Evolutionary conservation across 352 stramenopile species (phyloP), one percentile per base, ranked within the genome.

Genomic region (Phytophthora agathidicida): DNA sequence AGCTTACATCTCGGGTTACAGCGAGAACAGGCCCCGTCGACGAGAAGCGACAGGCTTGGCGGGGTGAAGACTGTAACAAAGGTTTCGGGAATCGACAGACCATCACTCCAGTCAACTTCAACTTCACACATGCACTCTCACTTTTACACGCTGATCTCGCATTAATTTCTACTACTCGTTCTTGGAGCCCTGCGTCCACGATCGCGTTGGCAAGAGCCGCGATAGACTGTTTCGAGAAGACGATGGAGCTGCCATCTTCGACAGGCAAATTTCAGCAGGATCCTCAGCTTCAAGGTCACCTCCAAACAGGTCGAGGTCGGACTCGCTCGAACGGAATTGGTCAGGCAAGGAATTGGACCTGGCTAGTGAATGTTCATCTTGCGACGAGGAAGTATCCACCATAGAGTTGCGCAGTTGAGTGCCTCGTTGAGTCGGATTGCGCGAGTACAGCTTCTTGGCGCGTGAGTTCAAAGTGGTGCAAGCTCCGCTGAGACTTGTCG

Each of bases 51-150:
- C n/a, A n/a, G n/a, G n/a, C n/a, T n/a, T n/a, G n/a, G n/a, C n/a
- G n/a, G n/a, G n/a, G n/a, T n/a, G n/a, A n/a, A n/a, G n/a, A n/a
- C n/a, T n/a, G n/a, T n/a, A n/a, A n/a, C n/a, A n/a, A n/a, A n/a
- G n/a, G n/a, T n/a, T n/a, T n/a, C n/a, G n/a, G 30, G 20, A 60
- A 36, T 28, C 42, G 1, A 31, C 13, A 23, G 37, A 65, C 55
- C 45, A 65, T 52, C 55, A 65, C 27, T 59, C 47, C 19, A 11
- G 13, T 11, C 17, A 52, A 65, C 55, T 65, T 65, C 55, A 59
- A 58, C 20, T 59, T 54, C 13, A 9, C 22, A 39, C n/a, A n/a
- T n/a, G n/a, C n/a, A n/a, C n/a, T n/a, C n/a, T n/a, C n/a, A n/a
- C n/a, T n/a, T n/a, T n/a, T n/a, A n/a, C n/a, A n/a, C n/a, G n/a